A percentile compares a stretch with the other conserved stretches of the same genome.
Conservation (phyloP, 345 rosid genomes). For the Cardamine occulta region DNA sequence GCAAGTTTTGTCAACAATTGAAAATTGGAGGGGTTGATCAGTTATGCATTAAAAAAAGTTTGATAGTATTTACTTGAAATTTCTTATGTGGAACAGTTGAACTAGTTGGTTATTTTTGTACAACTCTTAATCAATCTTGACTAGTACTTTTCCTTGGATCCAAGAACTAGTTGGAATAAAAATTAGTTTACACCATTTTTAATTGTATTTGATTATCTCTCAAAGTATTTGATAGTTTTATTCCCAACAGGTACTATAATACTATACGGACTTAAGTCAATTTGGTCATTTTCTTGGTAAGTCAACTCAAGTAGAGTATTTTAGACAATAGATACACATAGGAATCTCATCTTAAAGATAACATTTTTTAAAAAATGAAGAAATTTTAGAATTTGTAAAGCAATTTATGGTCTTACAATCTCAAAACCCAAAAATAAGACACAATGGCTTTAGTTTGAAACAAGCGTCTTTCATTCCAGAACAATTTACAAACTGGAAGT, state of each 20-base stretch:
- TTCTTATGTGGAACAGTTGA: conserved; percentile 5
- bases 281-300: conserved; percentile 18
- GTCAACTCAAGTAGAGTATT: conserved; percentile 19
- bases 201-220: neutral
- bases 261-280: conserved; percentile 31
- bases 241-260: conserved; percentile 31
- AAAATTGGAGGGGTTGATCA: conserved; percentile 19
- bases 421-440: no score
- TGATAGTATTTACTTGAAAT: conserved; percentile 3
- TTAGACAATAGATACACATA: neutral
- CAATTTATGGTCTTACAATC: no score
- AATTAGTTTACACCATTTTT: neutral
- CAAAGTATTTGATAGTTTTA: neutral
- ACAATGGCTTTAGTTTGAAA: no score
- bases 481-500: no score
- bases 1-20: conserved; percentile 22
- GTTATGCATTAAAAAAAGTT: neutral
- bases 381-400: no score
- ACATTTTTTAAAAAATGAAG: neutral
- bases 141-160: conserved; percentile 29
- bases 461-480: no score
- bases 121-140: conserved; percentile 8
- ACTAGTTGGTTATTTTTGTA: conserved; percentile 31
- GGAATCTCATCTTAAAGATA: neutral
- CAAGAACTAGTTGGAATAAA: conserved; percentile 33